Base-by-base conservation (phyloP, 2,329 filamentous ascomycete genomes). In the Chrysoporthe austroafricana region DNA sequence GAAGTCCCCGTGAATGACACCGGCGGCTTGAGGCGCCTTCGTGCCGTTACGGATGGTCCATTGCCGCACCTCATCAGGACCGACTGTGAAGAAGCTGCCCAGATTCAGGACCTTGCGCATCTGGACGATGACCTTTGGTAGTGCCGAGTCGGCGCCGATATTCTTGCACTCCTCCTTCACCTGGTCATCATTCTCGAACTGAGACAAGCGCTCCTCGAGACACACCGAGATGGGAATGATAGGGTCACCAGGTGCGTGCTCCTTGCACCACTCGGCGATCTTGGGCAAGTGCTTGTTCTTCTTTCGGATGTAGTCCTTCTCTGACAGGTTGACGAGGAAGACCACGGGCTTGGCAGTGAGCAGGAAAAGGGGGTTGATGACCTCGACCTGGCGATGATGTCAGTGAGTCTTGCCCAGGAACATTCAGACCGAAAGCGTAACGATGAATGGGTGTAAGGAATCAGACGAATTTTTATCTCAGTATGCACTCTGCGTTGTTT, bases 251-350 rank as follows among this genome's bases (percentile, higher is more conserved):
- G 89, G 80, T 6, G 94, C 92, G 79, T 99, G 87, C 78, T 92
- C 88, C 84, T 98, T 97, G 80, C 97, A 90, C 96, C 96, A 99
- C 78, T 96, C 92, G 69, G 92, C 93, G 73, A 98, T 90, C 84
- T 95, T 96, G 73, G 92, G 88, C 66, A 99, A 88, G 83, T 99
- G 90, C 90, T 99, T 99, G 88, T 99, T 99, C 91, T 98, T 99
- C 85, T 98, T 96, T 76, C 96, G 91, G 77, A 97, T 90, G 80
- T 94, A 99, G 81, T 99, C 96, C 81, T 90, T 94, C 84, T 99
- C 96, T 71, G 93, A 97, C 70, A 99, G 84, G 84, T 99, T 99
- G 83, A 98, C 92, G 56, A 99, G 87, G 84, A 93, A 98, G 73
- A 99, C 95, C 67, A 97, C 94, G 3, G 96, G 95, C 84, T 99